phyloP scores from a whole-genome alignment of 208 protist genomes.

The Leptomonas pyrrhocoris region DNA sequence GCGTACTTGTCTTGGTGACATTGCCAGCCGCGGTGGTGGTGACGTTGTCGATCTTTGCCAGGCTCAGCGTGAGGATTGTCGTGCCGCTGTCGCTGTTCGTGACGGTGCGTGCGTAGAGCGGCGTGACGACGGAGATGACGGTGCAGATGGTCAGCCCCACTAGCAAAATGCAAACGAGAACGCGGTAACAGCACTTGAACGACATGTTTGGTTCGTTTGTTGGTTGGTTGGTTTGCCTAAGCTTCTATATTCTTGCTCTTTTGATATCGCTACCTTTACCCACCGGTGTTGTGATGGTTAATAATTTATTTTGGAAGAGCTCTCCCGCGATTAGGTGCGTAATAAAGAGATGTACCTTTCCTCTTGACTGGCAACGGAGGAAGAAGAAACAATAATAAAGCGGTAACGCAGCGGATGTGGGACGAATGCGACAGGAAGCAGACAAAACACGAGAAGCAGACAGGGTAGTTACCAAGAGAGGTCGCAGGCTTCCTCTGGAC shows the following conservation, averaged over 20 bases:
- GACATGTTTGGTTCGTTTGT: neutral
- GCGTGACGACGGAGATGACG: neutral
- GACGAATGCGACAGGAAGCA: too few species aligned
- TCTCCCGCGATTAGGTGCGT: too few species aligned
- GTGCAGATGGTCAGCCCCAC: neutral
- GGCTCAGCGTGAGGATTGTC: neutral
- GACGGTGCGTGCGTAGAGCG: neutral
- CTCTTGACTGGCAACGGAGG: too few species aligned
- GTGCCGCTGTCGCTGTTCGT: neutral
- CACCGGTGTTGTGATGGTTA: too few species aligned
- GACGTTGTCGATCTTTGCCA: neutral
- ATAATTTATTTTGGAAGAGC: too few species aligned
- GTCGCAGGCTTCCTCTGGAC: too few species aligned
- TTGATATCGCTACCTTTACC: too few species aligned
- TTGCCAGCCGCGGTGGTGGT: neutral
- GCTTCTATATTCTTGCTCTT: neutral
- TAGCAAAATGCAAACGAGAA: conserved; percentile 2
- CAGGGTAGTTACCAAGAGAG: too few species aligned
- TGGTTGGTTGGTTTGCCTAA: neutral
- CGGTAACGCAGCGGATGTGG: too few species aligned
- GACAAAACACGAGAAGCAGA: too few species aligned
- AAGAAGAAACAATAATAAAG: too few species aligned
- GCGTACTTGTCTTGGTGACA: neutral
- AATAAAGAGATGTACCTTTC: too few species aligned
- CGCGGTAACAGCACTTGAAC: conserved; percentile 2